Conservation (phyloP, 1,284 basidiomycete genomes). For the Irpex lacteus region DNA sequence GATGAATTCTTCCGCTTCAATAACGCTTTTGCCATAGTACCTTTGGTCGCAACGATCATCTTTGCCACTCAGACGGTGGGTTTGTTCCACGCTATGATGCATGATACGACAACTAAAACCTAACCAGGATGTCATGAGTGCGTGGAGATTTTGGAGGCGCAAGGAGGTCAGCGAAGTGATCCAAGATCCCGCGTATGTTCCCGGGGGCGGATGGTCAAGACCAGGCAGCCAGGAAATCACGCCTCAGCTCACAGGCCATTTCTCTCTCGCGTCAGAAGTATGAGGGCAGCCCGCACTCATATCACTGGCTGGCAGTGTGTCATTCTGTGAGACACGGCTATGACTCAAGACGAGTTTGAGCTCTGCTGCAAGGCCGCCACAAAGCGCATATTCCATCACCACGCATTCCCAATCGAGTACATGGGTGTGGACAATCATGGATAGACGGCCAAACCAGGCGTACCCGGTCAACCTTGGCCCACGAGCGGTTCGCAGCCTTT, state of each 20-base stretch:
- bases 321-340: too few species aligned
- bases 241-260: constrained; percentile 5
- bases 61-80: constrained; percentile 14
- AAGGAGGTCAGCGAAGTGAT: neutral
- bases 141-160: constrained; percentile 5
- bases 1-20: neutral
- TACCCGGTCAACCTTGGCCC: too few species aligned
- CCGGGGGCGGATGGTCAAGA: constrained; percentile 14
- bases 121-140: constrained; percentile 1
- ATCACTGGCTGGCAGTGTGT: too few species aligned
- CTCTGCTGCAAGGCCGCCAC: too few species aligned
- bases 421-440: too few species aligned
- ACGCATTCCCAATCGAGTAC: too few species aligned
- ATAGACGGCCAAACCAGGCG: too few species aligned
- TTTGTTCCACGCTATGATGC: neutral
- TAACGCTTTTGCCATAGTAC: constrained; percentile 9
- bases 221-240: constrained; percentile 5
- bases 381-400: too few species aligned
- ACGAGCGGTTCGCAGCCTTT: neutral
- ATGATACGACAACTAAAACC: constrained; percentile 1
- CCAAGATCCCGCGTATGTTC: constrained; percentile 4
- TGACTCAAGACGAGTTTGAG: too few species aligned
- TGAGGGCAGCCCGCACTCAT: neutral
- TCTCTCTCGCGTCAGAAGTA: constrained; percentile 1
- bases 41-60: constrained; percentile 8